Percentiles rank a stretch among this genome's conserved stretches.
phyloP scores from a whole-genome alignment of 2,329 filamentous ascomycete genomes.

The Byssothecium circinans region DNA sequence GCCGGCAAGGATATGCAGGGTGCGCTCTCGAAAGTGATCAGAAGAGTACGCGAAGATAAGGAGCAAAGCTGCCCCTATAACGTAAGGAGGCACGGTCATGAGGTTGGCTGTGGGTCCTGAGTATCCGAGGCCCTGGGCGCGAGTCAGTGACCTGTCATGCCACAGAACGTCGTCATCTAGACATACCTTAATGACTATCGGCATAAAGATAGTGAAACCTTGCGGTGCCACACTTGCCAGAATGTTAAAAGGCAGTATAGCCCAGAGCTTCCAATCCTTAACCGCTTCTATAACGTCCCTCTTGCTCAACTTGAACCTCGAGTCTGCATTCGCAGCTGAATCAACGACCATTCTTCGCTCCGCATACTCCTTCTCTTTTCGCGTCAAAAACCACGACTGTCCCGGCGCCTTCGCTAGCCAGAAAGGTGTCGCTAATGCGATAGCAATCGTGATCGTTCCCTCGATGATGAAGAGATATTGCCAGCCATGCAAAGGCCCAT shows the following conservation, averaged over 20 bases:
- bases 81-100: conserved; percentile 53
- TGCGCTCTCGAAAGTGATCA: conserved; percentile 49
- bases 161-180: conserved; percentile 42
- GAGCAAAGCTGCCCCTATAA: conserved; percentile 50
- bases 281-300: conserved; percentile 21
- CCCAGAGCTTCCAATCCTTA: conserved; percentile 27
- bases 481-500: conserved; percentile 50
- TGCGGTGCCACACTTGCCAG: conserved; percentile 47
- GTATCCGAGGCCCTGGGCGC: conserved; percentile 43
- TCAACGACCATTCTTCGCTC: conserved; percentile 19
- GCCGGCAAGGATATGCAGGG: conserved; percentile 51
- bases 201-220: conserved; percentile 48
- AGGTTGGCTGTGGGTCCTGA: conserved; percentile 49
- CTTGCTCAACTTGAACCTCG: conserved; percentile 14
- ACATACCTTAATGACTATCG: conserved; percentile 52
- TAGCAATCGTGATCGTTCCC: conserved; percentile 37
- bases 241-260: conserved; percentile 42
- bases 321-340: conserved; percentile 9
- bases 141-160: conserved; percentile 48
- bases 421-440: conserved; percentile 30
- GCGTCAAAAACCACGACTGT: conserved; percentile 44
- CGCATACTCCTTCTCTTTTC: conserved; percentile 22
- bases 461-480: conserved; percentile 52
- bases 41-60: conserved; percentile 50
- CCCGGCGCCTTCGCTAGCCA: conserved; percentile 30